These are phyloP conservation scores for Lepidium sativum DNA, from an alignment of 345 rosid species.

Conservation along the genomic window DNA sequence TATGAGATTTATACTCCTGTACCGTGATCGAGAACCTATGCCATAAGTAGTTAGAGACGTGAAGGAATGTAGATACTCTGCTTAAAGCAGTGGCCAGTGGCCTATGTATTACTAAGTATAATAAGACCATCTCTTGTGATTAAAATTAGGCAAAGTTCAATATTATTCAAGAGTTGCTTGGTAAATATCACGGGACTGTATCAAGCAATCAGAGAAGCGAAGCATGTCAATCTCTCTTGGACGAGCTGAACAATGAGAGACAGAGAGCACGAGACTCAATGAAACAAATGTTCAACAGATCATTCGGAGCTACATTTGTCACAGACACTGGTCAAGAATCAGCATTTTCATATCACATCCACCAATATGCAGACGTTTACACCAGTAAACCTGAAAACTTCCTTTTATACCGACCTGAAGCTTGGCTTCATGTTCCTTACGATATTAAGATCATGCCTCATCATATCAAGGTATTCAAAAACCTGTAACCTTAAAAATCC, in stretches of 20 bases:
- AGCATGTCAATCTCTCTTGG: slow-evolving; percentile 45
- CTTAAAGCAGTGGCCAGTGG: not conserved
- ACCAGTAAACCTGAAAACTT: slow-evolving; percentile 94
- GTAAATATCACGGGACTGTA: slow-evolving; percentile 57
- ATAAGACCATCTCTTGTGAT: not conserved
- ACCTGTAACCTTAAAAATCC: not conserved
- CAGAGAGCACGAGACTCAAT: slow-evolving; percentile 55
- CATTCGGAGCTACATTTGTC: slow-evolving; percentile 95
- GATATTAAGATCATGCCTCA: slow-evolving; percentile 97
- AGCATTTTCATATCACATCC: slow-evolving; percentile 92
- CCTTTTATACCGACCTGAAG: slow-evolving; percentile 63
- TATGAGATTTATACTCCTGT: not conserved
- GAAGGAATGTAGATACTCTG: not conserved
- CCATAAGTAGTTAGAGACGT: not conserved
- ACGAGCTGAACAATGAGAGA: slow-evolving; percentile 70
- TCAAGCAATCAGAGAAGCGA: slow-evolving; percentile 40
- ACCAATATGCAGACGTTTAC: slow-evolving; percentile 87
- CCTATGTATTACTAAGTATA: not conserved
- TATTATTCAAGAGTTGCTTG: slow-evolving; percentile 87
- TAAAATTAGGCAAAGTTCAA: slow-evolving; percentile 75
- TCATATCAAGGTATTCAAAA: slow-evolving; percentile 67
- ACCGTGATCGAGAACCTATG: not conserved
- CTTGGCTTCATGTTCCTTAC: slow-evolving; percentile 90
- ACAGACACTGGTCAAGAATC: slow-evolving; percentile 92
- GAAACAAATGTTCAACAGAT: slow-evolving; percentile 84